Base-by-base conservation (phyloP, 495 filamentous ascomycete species). In the Cairneyella variabilis region DNA sequence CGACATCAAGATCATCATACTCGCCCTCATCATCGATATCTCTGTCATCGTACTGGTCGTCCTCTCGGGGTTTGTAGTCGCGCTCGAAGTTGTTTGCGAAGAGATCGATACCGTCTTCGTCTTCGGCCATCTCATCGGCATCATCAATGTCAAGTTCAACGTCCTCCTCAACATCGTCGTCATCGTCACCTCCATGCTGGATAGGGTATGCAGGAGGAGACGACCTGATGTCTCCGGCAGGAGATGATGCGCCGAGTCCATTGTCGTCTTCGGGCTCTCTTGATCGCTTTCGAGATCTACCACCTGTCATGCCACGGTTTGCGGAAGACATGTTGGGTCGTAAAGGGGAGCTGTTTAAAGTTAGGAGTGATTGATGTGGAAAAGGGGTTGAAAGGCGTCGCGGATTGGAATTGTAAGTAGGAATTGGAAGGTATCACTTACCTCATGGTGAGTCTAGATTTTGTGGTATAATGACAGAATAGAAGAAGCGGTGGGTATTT, bases 41-140 rank as follows among this genome's bases (percentile, higher is more conserved):
- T 45, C 74, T 72, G 27, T 79, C 84, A 21, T 77, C 79, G 62
- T 93, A 97, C 16, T 76, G 77, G 66, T 79, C 79, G 10, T 82
- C 79, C 54, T 79, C 79, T 40, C 70, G 75, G 34, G 71, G 73
- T 47, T 75, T 74, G 68, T 97, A 95, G 69, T 97, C 91, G 52
- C 77, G 76, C 69, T 96, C 90, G 68, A 91, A 96, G 56, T 90
- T 86, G 58, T 95, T 88, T 27, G 78, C 86, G 63, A 97, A 97
- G 22, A 99, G 80, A 71, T 99, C 92, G 60, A 97, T 95, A 16
- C 88, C 88, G 39, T 85, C 88, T 60, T 93, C 89, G 62, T 97
- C 93, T 67, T 97, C 95, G 10, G 91, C 95, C 82, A 91, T 82
- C 68, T 99, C 95, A 59, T 97, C 95, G 40, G 90, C 80, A 61